Evolutionary conservation across 495 filamentous ascomycete genomes (phyloP).

Genomic region (Aspergillus diversus): DNA sequence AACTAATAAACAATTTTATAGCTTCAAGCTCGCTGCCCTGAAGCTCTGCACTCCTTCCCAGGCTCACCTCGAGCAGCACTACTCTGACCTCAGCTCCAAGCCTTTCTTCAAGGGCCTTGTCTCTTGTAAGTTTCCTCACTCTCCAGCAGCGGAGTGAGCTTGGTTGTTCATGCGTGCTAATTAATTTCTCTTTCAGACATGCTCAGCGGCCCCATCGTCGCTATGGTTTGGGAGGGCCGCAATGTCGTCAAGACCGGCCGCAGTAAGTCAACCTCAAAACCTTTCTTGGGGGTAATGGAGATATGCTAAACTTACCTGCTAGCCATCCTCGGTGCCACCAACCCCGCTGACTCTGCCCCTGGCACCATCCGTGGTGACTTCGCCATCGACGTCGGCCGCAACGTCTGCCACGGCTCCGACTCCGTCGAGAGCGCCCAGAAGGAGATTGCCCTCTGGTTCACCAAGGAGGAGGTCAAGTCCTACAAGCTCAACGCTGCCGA

Average conservation of each 20-base stretch:
- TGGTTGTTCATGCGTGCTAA: slow-evolving; percentile 9
- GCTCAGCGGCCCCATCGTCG: slow-evolving; percentile 92
- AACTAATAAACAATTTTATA: slow-evolving; percentile 35
- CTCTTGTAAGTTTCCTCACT: slow-evolving; percentile 65
- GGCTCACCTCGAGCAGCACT: slow-evolving; percentile 97
- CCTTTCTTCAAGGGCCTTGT: slow-evolving; percentile 94
- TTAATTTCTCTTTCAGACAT: slow-evolving; percentile 66
- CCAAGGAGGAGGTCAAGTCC: slow-evolving; percentile 73
- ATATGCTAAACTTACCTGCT: slow-evolving; percentile 17
- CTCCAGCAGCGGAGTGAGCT: too few relatives aligned
- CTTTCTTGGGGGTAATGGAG: background rate
- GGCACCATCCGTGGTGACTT: slow-evolving; percentile 96
- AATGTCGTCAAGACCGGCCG: slow-evolving; percentile 98
- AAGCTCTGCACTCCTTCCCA: slow-evolving; percentile 87
- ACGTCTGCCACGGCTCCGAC: slow-evolving; percentile 99
- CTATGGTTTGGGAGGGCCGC: slow-evolving; percentile 99
- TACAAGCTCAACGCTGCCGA: slow-evolving; percentile 78
- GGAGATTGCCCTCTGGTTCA: slow-evolving; percentile 99
- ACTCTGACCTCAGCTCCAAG: slow-evolving; percentile 88
- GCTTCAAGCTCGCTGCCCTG: slow-evolving; percentile 97
- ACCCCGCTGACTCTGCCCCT: slow-evolving; percentile 88
- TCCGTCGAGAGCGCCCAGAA: slow-evolving; percentile 97
- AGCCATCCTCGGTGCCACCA: slow-evolving; percentile 96
- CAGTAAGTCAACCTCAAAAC: slow-evolving; percentile 51
- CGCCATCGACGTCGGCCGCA: slow-evolving; percentile 87